Percentiles rank a stretch among this genome's conserved stretches.
Conservation (phyloP, 2,329 filamentous ascomycete genomes). For the Monilinia laxa region DNA sequence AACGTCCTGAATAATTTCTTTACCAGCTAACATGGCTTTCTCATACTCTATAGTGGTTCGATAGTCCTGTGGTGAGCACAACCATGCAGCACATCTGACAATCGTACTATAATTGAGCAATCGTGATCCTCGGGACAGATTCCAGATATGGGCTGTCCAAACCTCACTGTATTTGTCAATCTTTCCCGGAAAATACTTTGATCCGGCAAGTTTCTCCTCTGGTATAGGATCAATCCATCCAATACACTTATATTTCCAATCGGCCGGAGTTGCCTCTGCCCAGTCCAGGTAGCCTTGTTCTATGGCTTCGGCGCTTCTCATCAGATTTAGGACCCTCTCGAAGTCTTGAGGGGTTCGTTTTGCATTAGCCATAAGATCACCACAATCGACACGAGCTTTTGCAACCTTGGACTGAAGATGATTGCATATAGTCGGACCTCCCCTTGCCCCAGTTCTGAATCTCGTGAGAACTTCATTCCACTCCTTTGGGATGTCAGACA, state of each 20-base stretch:
- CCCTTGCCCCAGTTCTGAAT: not conserved
- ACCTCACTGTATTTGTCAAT: slow-evolving; percentile 60
- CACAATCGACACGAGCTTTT: slow-evolving; percentile 14
- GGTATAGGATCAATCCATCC: slow-evolving; percentile 51
- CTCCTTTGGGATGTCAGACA: slow-evolving; percentile 4
- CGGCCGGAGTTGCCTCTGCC: slow-evolving; percentile 49
- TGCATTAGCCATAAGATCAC: slow-evolving; percentile 16
- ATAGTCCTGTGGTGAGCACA: slow-evolving; percentile 59
- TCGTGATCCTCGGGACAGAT: slow-evolving; percentile 53
- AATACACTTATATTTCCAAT: slow-evolving; percentile 52
- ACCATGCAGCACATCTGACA: slow-evolving; percentile 60
- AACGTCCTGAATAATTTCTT: slow-evolving; percentile 56
- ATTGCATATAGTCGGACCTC: slow-evolving; percentile 13
- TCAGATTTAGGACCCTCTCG: slow-evolving; percentile 47
- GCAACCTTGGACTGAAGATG: slow-evolving; percentile 20
- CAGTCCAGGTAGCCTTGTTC: slow-evolving; percentile 53
- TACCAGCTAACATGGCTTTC: slow-evolving; percentile 51
- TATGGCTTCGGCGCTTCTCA: slow-evolving; percentile 50
- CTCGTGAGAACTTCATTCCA: slow-evolving; percentile 1
- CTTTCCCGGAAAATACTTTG: slow-evolving; percentile 48
- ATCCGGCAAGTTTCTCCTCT: not conserved
- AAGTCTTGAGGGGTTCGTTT: slow-evolving; percentile 14
- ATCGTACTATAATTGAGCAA: slow-evolving; percentile 55
- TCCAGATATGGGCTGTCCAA: slow-evolving; percentile 59
- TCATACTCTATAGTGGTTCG: slow-evolving; percentile 60